Evolutionary conservation across 805 yeast species (phyloP), one percentile per base, ranked within the genome.

Genomic region (Wilhelminamyces savonicus): DNA sequence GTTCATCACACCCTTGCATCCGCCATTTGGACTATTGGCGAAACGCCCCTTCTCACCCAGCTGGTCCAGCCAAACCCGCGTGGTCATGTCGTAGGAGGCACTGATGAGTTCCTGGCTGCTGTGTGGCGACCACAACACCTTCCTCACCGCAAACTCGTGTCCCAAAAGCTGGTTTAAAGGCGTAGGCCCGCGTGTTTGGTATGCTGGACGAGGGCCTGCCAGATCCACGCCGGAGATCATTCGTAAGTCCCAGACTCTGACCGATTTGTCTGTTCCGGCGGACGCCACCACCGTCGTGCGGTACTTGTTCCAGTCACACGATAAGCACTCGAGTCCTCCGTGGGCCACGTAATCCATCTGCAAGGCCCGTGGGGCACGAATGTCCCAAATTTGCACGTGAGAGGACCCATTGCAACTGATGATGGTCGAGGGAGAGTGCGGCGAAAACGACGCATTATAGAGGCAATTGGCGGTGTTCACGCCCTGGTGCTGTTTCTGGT

Each of bases 221-320:
- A 36, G 35, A 46, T 51, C 62, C 21, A 56, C 34, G 24, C 47
- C 56, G 35, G 46, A 64, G 4, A 80, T 66, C 79, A 78, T 81
- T 37, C 97, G 67, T 26, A 84, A 54, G 52, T 90, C 98, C 96
- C 97, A 90, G 4, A 87, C 64, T 39, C 85, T 74, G 26, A 88
- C 73, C 14, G 78, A 61, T 48, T 83, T 83, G 52, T 90, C 97
- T 7, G 90, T 94, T n/a, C 96, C 94, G 3, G 85, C 92, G 0
- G 94, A 76, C 4, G 95, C 95, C 4, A 90, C 60, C 0, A 86
- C 72, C 2, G 79, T 70, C 2, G 86, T 71, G 46, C 85, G 69
- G 54, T 92, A 90, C 52, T 88, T 88, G 58, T 90, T 92, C 79
- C 87, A 88, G 62, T 90, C 97, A 36, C 87, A 73, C 3, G 82